Percentiles rank a stretch among this genome's conserved stretches.
phyloP scores from a whole-genome alignment of 2,329 filamentous ascomycete genomes.

The Diaporthe velutina region DNA sequence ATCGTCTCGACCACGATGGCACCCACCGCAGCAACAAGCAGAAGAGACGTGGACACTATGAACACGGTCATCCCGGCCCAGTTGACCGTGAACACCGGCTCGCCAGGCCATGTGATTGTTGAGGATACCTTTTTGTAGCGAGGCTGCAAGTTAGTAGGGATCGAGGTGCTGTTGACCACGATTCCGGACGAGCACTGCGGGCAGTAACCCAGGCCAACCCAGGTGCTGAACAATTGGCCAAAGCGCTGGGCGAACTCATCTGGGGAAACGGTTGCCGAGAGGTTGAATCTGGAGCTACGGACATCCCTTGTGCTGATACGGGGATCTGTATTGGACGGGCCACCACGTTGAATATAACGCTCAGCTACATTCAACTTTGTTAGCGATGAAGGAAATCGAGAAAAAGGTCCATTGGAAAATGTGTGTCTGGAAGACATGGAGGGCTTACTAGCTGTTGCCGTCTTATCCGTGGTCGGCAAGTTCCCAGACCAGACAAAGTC shows the following conservation, averaged over 20 bases:
- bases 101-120: conserved; percentile 15
- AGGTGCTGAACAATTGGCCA: conserved; percentile 40
- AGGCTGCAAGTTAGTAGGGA: conserved; percentile 19
- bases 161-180: conserved; percentile 7
- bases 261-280: conserved; percentile 16
- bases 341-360: conserved; percentile 25
- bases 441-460: conserved; percentile 28
- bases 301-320: background rate
- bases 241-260: conserved; percentile 34
- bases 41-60: conserved; percentile 29
- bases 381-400: background rate
- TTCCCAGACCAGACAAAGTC: conserved; percentile 31
- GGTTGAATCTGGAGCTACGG: conserved; percentile 17
- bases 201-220: conserved; percentile 39
- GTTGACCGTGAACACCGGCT: conserved; percentile 27
- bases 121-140: background rate
- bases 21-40: conserved; percentile 30
- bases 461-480: background rate
- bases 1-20: conserved; percentile 37
- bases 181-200: conserved; percentile 32
- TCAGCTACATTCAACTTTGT: conserved; percentile 22
- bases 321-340: background rate
- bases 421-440: too few relatives aligned
- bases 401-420: background rate
- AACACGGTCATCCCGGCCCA: conserved; percentile 31